Base-by-base conservation (phyloP, 1,284 basidiomycete species). In the Anthracocystis panici-leucophaei region DNA sequence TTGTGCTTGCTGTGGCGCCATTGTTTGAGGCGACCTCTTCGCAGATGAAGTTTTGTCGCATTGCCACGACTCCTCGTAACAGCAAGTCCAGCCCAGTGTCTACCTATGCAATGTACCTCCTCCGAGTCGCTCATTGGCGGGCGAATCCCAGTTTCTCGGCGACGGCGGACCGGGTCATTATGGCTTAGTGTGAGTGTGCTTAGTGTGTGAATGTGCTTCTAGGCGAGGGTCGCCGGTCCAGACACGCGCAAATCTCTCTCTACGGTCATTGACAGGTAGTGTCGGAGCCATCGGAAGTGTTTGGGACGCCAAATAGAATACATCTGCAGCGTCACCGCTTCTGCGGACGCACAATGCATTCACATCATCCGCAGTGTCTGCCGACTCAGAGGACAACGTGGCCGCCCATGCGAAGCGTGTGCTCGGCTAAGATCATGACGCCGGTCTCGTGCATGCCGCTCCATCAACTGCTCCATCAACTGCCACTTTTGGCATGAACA, bases 201-300 rank as follows among this genome's bases (percentile, higher is more conserved):
- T 49, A 18, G 48, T 16, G 20, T 33, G 8, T 18, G 7, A 33
- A 31, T 20, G 9, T 29, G 29, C 27, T 21, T 20, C 21, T 51
- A 51, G 38, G 49, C 49, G 49, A 51, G 49, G 35, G 49, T 51
- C n/a, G 25, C 49, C 49, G 49, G 49, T 51, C 14, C 31, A 51
- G 5, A n/a, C 20, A 33, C 33, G 3, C 49, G 33, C 49, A 51
- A 25, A 50, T 51, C 49, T 50, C 31, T 49, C 8, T 27, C 27
- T 31, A 27, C 29, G n/a, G 29, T 49, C 48, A 12, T 31, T 49
- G 48, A 49, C 48, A 31, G 48, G 12, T 6, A 46, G 0, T 21
- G 44, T 14, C 23, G 23, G 12, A 46, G 48, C 48, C 14, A 12
- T 48, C 9, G 18, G 18, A 31, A 46, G 45, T 46, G 48, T 31